A percentile compares a stretch with the other conserved stretches of the same genome.
Evolutionary conservation across 352 stramenopile species (phyloP).

Genomic region (Globisporangium mamillatum): DNA sequence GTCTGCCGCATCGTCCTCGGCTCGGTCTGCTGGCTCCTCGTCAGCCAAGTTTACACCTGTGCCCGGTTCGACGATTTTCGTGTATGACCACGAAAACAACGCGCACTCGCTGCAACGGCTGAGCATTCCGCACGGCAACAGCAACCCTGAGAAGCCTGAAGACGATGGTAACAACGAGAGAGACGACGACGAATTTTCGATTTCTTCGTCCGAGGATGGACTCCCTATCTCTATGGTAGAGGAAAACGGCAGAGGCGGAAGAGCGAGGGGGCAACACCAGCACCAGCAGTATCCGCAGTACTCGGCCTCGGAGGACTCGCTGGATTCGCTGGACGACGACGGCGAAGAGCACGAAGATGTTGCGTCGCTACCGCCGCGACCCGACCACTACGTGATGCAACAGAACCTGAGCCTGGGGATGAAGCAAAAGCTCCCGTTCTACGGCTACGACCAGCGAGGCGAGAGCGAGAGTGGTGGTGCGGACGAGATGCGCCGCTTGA

Average conservation of each 20-base stretch:
- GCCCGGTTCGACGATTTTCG: slow-evolving; percentile 36
- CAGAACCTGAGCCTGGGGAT: slow-evolving; percentile 5
- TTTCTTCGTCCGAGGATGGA: slow-evolving; percentile 17
- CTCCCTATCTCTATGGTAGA: slow-evolving; percentile 13
- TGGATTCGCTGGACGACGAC: slow-evolving; percentile 16
- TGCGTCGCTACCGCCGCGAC: slow-evolving; percentile 17
- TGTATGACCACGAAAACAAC: slow-evolving; percentile 39
- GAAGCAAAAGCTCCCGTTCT: slow-evolving; percentile 7
- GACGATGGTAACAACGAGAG: background rate
- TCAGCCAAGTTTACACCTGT: background rate
- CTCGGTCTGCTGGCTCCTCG: background rate
- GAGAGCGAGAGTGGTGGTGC: slow-evolving; percentile 29
- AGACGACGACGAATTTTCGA: slow-evolving; percentile 14
- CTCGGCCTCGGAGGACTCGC: background rate
- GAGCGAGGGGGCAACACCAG: background rate
- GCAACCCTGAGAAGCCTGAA: background rate
- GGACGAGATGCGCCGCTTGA: slow-evolving; percentile 50
- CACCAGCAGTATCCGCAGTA: background rate
- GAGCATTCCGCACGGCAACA: slow-evolving; percentile 16
- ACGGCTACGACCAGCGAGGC: background rate
- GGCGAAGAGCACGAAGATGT: slow-evolving; percentile 18
- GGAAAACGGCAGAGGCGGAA: slow-evolving; percentile 1
- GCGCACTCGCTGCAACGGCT: slow-evolving; percentile 34
- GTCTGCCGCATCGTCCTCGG: background rate
- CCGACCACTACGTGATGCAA: slow-evolving; percentile 5